phyloP scores from a whole-genome alignment of 1,139 yeast genomes.

The Hemisphaericaspora subhashii region DNA sequence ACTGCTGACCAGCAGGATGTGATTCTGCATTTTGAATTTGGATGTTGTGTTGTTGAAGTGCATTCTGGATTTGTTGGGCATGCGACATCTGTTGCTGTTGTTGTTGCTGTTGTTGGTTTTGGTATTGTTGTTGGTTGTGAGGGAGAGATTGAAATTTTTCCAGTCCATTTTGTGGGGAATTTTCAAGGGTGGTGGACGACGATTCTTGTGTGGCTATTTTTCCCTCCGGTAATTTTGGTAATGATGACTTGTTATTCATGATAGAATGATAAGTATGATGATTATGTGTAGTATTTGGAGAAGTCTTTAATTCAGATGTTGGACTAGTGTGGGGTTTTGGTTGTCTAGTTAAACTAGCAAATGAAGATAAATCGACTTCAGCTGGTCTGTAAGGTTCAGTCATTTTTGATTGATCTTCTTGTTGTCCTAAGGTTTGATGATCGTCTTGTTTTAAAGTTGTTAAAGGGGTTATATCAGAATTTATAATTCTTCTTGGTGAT shows the following conservation, averaged over 20 bases:
- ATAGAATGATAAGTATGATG: conserved; percentile 1
- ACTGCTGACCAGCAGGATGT: not conserved
- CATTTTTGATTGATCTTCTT: conserved; percentile 4
- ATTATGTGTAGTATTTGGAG: conserved; percentile 6
- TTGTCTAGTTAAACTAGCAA: conserved; percentile 49
- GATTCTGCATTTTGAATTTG: too few species aligned
- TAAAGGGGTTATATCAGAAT: conserved; percentile 12
- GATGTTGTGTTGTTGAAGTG: conserved; percentile 5
- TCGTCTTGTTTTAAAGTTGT: conserved; percentile 1
- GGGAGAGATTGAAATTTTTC: conserved; percentile 12
- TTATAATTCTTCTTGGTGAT: conserved; percentile 41
- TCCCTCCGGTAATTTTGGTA: conserved; percentile 15
- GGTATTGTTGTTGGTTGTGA: conserved; percentile 1
- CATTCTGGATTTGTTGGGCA: not conserved
- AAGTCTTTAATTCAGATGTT: conserved; percentile 6
- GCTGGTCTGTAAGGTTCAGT: conserved; percentile 53
- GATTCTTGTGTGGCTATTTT: conserved; percentile 4
- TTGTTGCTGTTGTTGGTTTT: conserved; percentile 8
- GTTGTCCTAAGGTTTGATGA: not conserved
- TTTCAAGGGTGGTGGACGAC: conserved; percentile 6
- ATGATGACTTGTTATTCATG: conserved; percentile 8
- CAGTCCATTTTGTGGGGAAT: conserved; percentile 12
- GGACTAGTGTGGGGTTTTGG: conserved; percentile 23
- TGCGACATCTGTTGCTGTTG: conserved; percentile 4
- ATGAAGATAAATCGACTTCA: conserved; percentile 51